These are phyloP conservation scores for Ceratocystis variospora DNA, from an alignment of 2,329 filamentous ascomycete species.

Conservation along the genomic window DNA sequence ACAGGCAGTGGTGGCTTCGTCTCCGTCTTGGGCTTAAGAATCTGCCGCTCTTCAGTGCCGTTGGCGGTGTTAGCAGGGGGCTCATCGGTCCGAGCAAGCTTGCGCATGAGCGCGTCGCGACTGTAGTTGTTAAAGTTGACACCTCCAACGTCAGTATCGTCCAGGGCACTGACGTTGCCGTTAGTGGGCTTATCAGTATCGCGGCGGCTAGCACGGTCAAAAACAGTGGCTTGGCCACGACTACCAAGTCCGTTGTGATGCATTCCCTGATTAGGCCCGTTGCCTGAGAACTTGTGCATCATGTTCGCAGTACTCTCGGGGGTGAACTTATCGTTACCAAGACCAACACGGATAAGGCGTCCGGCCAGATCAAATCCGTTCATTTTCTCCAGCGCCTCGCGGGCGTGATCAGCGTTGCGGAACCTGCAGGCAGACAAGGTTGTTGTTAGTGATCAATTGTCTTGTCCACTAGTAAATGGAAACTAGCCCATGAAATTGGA, in stretches of 20 bases:
- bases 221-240: conserved; percentile 54
- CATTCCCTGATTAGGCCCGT: conserved; percentile 51
- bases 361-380: conserved; percentile 97
- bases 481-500: not conserved
- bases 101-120: conserved; percentile 95
- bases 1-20: conserved; percentile 64
- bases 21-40: conserved; percentile 66
- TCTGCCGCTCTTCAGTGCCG: conserved; percentile 54
- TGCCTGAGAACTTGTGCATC: conserved; percentile 79
- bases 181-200: conserved; percentile 73
- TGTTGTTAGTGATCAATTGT: conserved; percentile 26
- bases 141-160: conserved; percentile 93
- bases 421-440: conserved; percentile 43
- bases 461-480: no score
- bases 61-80: conserved; percentile 36
- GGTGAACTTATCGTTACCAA: conserved; percentile 99
- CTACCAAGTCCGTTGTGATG: conserved; percentile 83
- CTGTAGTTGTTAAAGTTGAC: conserved; percentile 99
- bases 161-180: conserved; percentile 63
- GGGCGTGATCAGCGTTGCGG: conserved; percentile 76
- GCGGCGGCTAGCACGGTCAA: conserved; percentile 80
- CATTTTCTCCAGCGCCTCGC: conserved; percentile 95
- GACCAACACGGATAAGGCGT: conserved; percentile 92
- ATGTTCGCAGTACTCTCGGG: conserved; percentile 89
- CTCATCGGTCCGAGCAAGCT: conserved; percentile 92